Base-by-base conservation (phyloP, 805 yeast genomes). In the Kodamaea hsintzibuensis region DNA sequence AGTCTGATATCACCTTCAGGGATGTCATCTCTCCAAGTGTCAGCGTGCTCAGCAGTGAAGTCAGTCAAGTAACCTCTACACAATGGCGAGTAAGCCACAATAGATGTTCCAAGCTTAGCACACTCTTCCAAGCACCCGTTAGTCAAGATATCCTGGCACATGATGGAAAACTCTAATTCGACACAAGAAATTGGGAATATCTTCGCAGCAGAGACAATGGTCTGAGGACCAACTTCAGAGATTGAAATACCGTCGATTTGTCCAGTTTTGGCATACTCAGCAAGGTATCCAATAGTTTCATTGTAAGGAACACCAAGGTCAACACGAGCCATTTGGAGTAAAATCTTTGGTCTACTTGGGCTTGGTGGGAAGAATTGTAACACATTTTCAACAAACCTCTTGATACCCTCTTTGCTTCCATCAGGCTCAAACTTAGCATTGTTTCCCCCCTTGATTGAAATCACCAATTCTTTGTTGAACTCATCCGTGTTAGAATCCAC, bases 61-160 rank as follows among this genome's bases (percentile, higher is more conserved):
- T 95, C 96, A 2, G 93, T 85, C 50, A 91, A 76, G 56, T 86
- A 73, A 1, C 97, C 97, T 62, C 89, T 79, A 12, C 91, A 87
- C 52, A 91, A 76, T 35, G 97, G 97, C 37, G 96, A 87, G 69
- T 91, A 91, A 25, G 91, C 89, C 54, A 89, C 75, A 27, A 89
- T 74, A 12, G 93, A 87, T 52, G 91, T 80, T 13, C 76, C 76
- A 35, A 78, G 69, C 56, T 85, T 82, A 18, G 80, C 77, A 58
- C 86, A 82, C 4, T 80, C 78, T 3, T 77, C 81, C 56, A 85
- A 79, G 17, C 88, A 77, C 0, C 93, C 96, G 64, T 88, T 83
- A 1, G 66, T 55, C 46, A 83, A 64, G 39, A 86, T 80, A 13
- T 86, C 89, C 45, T 82, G 79, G 14, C 83, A 68, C 72, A 86